These are phyloP conservation scores for Magnaporthiopsis poae DNA, from an alignment of 2,329 filamentous ascomycete species.

Conservation along the genomic window DNA sequence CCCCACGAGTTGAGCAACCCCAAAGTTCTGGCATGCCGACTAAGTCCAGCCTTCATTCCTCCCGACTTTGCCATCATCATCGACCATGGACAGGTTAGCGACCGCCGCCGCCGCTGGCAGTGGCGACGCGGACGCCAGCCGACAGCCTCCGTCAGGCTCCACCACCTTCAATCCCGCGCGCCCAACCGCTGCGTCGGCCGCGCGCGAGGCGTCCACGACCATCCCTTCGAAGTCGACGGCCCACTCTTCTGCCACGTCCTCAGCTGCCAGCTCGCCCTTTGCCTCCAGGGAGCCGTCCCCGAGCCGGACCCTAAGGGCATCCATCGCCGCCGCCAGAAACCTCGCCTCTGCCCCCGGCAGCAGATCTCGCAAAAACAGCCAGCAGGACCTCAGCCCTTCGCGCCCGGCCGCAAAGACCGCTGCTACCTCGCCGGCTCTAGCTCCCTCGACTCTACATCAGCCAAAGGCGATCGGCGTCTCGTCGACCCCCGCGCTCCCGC, in stretches of 20 bases:
- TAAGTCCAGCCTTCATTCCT: neutral
- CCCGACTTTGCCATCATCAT: neutral
- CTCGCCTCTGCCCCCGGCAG: conserved; percentile 27
- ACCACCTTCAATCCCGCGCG: neutral
- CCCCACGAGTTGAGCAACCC: conserved; percentile 2
- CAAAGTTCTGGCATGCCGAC: conserved; percentile 4
- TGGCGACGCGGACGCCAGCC: conserved; percentile 1
- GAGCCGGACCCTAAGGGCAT: conserved; percentile 23
- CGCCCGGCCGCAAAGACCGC: conserved; percentile 41
- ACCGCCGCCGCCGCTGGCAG: neutral
- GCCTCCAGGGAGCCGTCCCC: conserved; percentile 39
- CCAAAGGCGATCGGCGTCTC: conserved; percentile 60
- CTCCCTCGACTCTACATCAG: neutral
- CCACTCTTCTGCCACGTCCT: conserved; percentile 15
- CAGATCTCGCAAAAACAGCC: conserved; percentile 56
- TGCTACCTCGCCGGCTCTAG: conserved; percentile 46
- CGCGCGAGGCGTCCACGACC: neutral
- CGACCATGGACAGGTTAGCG: conserved; percentile 3
- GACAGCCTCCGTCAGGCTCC: neutral
- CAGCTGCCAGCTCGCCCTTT: conserved; percentile 22
- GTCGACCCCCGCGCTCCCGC: conserved; percentile 56
- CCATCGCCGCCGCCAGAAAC: conserved; percentile 22
- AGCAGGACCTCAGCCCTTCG: conserved; percentile 53
- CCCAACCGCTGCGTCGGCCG: neutral
- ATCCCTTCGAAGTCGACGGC: conserved; percentile 11